Evolutionary conservation across 192 early-diverging fungal genomes (phyloP), one percentile per base, ranked within the genome.

Genomic region (Umbelopsis ramanniana): DNA sequence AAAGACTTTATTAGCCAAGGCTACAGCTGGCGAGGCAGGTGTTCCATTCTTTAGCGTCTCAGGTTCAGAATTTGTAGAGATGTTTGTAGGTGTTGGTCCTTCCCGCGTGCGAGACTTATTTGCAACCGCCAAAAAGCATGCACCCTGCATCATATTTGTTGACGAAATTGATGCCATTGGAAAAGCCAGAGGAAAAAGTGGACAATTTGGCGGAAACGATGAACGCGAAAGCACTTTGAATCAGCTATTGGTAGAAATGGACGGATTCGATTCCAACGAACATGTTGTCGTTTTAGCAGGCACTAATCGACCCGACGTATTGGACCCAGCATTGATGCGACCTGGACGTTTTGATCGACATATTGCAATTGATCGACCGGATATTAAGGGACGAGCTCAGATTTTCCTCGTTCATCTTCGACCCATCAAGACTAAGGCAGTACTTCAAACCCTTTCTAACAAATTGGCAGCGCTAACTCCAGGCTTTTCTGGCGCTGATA

Each of bases 81-180:
- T 99, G 98, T 99, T 99, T 94, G 98, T 99, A 24, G 98, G 98
- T 77, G 98, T 99, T 23, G 98, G 98, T 23, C 93, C 87, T 43
- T 88, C 87, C 24, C 91, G 98, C 37, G 97, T 99, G 4, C 90
- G 98, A 43, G 98, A 99, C 76, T 78, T 99, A 71, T 99, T 99
- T 85, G 90, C 95, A 17, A 98, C 88, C 46, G 98, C 98, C 70
- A 97, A 97, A 84, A 98, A 98, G 86, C 89, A 96, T 74, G 87
- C 95, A 14, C 98, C 98, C 12, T 97, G 96, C 86, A 99, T 99
- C 68, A 96, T 99, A 76, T 99, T 99, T 85, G 96, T 99, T 24
- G 97, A 99, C 70, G 97, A 99, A 85, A 99, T 99, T 74, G 97
- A 99, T 83, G 97, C 97, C 19, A 98, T 99, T 68, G 97, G 97